Conservation (phyloP, 257 asterid genomes). For the Solanum pennellii region DNA sequence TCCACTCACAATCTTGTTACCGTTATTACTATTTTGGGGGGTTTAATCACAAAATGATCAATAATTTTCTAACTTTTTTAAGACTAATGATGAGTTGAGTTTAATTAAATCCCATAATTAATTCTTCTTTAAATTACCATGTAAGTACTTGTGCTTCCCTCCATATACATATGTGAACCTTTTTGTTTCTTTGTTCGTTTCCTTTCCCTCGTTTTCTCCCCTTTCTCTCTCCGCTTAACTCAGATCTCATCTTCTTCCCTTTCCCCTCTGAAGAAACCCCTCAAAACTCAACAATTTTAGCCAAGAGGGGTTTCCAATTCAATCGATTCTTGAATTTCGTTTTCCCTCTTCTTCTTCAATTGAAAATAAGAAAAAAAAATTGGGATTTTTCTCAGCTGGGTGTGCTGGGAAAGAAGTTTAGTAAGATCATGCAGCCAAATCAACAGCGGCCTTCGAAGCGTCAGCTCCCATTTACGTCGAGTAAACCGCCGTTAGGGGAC, state of each 20-base stretch:
- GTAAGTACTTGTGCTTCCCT: slow-evolving; percentile 42
- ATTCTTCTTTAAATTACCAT: neutral
- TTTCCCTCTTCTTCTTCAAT: slow-evolving; percentile 3
- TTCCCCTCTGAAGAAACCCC: neutral
- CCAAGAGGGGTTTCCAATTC: neutral
- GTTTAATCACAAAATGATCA: neutral
- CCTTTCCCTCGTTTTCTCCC: slow-evolving; percentile 20
- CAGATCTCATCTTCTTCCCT: slow-evolving; percentile 11
- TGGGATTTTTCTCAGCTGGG: slow-evolving; percentile 3
- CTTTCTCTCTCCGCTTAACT: slow-evolving; percentile 22
- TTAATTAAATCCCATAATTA: neutral
- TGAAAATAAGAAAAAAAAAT: neutral
- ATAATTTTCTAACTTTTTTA: neutral
- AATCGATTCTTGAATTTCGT: neutral
- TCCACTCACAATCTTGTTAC: too few relatives aligned
- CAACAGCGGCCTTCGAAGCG: slow-evolving; percentile 32
- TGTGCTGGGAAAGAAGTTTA: neutral
- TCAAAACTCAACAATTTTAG: neutral
- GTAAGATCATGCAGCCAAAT: slow-evolving; percentile 28
- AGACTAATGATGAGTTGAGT: neutral
- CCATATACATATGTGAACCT: slow-evolving; percentile 88
- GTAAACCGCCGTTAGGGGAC: slow-evolving; percentile 66
- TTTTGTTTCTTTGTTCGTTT: slow-evolving; percentile 69
- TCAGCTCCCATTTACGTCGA: slow-evolving; percentile 41
- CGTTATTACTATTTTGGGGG: neutral